These are phyloP conservation scores for Sphaerulina populicola DNA, from an alignment of 2,329 filamentous ascomycete genomes.

Conservation along the genomic window DNA sequence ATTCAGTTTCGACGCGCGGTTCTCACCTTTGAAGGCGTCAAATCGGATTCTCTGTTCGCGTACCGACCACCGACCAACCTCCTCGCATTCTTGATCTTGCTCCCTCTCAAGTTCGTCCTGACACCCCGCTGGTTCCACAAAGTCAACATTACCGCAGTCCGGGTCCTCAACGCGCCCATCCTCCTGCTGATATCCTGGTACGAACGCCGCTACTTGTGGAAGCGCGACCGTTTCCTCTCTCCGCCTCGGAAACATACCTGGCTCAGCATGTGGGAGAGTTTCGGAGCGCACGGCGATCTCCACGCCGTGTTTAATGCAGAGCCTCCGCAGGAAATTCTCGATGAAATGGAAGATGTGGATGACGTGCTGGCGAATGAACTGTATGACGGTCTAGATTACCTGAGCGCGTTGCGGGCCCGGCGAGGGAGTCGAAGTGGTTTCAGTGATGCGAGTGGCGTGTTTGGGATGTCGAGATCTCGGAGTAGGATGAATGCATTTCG, in stretches of 20 bases:
- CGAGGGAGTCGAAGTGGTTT: conserved; percentile 24
- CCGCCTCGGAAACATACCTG: conserved; percentile 37
- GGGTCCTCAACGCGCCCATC: conserved; percentile 65
- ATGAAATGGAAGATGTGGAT: conserved; percentile 44
- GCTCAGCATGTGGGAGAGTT: conserved; percentile 55
- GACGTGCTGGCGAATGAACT: conserved; percentile 40
- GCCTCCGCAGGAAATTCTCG: conserved; percentile 50
- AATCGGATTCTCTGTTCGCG: conserved; percentile 72
- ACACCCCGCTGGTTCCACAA: conserved; percentile 85
- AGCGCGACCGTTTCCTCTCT: conserved; percentile 29
- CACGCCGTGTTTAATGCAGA: conserved; percentile 64
- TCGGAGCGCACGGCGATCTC: conserved; percentile 64
- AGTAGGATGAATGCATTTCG: conserved; percentile 19
- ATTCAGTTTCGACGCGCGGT: conserved; percentile 76
- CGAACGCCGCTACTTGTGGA: conserved; percentile 64
- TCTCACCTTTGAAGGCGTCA: conserved; percentile 75
- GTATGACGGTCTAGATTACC: conserved; percentile 30
- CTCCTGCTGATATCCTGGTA: conserved; percentile 61
- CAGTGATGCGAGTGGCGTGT: conserved; percentile 21
- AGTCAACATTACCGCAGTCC: conserved; percentile 70
- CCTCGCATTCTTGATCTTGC: conserved; percentile 61
- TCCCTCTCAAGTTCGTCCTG: conserved; percentile 69
- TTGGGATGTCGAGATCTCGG: conserved; percentile 6
- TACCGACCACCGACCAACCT: conserved; percentile 81
- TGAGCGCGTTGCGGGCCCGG: conserved; percentile 24